phyloP scores from a whole-genome alignment of 805 yeast species.

The Metschnikowia shivogae region DNA sequence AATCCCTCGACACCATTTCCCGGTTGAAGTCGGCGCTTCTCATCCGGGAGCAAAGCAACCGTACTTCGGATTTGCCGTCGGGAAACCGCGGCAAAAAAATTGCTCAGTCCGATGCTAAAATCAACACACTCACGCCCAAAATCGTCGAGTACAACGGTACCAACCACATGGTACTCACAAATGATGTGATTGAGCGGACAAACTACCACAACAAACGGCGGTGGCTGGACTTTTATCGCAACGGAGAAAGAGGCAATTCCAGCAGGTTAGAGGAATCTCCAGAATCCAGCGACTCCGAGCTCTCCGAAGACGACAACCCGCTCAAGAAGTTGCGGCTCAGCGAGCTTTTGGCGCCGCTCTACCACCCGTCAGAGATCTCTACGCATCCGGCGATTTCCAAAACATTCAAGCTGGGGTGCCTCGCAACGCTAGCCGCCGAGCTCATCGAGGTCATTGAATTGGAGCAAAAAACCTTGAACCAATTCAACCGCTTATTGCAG shows the following conservation, averaged over 20 bases:
- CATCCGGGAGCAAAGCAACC: slow-evolving; percentile 11
- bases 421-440: slow-evolving; percentile 57
- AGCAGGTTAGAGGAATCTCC: not conserved
- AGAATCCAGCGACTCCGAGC: slow-evolving; percentile 1
- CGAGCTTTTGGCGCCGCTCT: slow-evolving; percentile 68
- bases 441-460: slow-evolving; percentile 73
- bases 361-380: slow-evolving; percentile 75
- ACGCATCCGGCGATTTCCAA: slow-evolving; percentile 63
- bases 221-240: slow-evolving; percentile 29
- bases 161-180: slow-evolving; percentile 34
- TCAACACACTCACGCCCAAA: slow-evolving; percentile 26
- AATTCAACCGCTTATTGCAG: slow-evolving; percentile 66
- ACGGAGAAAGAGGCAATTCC: slow-evolving; percentile 1
- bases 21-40: slow-evolving; percentile 37
- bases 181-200: slow-evolving; percentile 29
- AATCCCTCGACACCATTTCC: slow-evolving; percentile 35
- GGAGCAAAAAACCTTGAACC: slow-evolving; percentile 75
- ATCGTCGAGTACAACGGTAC: slow-evolving; percentile 38
- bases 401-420: slow-evolving; percentile 56
- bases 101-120: slow-evolving; percentile 12
- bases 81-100: slow-evolving; percentile 34
- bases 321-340: slow-evolving; percentile 28
- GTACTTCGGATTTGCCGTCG: slow-evolving; percentile 11
- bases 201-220: slow-evolving; percentile 30
- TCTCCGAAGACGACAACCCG: slow-evolving; percentile 18